Evolutionary conservation across 2,329 filamentous ascomycete genomes (phyloP), one percentile per base, ranked within the genome.

Genomic region (Grosmannia clavigera): DNA sequence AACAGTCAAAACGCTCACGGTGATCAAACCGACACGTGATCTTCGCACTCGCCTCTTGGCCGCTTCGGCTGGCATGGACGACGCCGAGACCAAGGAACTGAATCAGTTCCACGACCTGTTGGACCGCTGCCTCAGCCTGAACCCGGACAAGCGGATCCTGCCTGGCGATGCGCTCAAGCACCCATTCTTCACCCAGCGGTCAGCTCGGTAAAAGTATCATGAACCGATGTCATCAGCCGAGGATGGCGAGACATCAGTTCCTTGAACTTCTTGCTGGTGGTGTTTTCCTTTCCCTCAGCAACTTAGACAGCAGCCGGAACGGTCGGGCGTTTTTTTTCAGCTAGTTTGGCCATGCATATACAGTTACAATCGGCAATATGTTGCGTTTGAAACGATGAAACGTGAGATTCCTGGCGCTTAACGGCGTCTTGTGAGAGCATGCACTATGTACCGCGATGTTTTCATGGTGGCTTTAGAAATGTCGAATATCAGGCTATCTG

Each of bases 101-200:
- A 85, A 87, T 61, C 79, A 87, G 58, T 96, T 99, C 72, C 80
- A 90, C 66, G 92, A 97, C 72, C 75, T 99, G 56, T 75, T 99
- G 61, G 92, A 96, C 69, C 86, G 88, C 60, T 97, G 92, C 70
- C 78, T 99, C 64, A 84, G 86, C 61, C 80, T 97, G 64, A 96
- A 97, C 69, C 90, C 92, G 0, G 92, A 96, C 71, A 95, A 95
- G 78, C 83, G 94, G 64, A 88, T 94, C 68, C 92, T 88, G 55
- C 89, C 94, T 0, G 78, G 81, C 16, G 92, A 97, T 68, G 94
- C 94, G 56, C 76, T 97, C 67, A 86, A 85, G 69, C 92, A 97
- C 76, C 88, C 88, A 1, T 97, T 97, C 73, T 90, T 97, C 67
- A 76, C 74, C 31, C 75, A 78, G 29, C 73, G 71, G 70, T 68